Evolutionary conservation across 192 early-diverging fungal species (phyloP).

Genomic region (Gonapodya sp.): DNA sequence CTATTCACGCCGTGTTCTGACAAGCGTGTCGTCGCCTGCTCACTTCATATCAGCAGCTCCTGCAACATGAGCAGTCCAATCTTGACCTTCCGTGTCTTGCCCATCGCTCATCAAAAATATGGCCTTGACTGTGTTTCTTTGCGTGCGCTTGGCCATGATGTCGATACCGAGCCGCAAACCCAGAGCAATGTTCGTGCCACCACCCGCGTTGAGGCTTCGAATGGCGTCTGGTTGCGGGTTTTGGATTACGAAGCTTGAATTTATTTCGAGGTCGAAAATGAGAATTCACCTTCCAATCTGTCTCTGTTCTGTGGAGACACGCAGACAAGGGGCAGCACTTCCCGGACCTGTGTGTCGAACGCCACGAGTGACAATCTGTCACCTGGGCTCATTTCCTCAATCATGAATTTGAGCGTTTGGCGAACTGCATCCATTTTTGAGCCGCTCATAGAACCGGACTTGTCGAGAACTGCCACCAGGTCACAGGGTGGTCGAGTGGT

Average conservation of each 20-base stretch:
- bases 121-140: background rate
- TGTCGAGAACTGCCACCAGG: background rate
- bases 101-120: background rate
- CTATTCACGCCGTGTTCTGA: no score
- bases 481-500: background rate
- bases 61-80: background rate
- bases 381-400: background rate
- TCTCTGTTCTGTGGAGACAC: background rate
- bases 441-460: background rate
- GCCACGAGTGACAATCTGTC: background rate
- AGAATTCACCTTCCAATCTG: background rate
- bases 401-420: background rate
- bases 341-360: background rate
- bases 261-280: no score
- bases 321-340: background rate
- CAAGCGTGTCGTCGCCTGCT: no score
- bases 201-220: background rate
- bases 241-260: no score
- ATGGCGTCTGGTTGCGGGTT: background rate
- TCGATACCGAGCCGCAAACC: background rate
- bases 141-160: background rate
- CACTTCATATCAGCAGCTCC: background rate
- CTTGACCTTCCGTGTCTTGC: conserved; percentile 3
- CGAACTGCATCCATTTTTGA: background rate
- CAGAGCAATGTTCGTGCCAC: conserved; percentile 2